phyloP scores from a whole-genome alignment of 805 yeast species.

The Candida railenensis region DNA sequence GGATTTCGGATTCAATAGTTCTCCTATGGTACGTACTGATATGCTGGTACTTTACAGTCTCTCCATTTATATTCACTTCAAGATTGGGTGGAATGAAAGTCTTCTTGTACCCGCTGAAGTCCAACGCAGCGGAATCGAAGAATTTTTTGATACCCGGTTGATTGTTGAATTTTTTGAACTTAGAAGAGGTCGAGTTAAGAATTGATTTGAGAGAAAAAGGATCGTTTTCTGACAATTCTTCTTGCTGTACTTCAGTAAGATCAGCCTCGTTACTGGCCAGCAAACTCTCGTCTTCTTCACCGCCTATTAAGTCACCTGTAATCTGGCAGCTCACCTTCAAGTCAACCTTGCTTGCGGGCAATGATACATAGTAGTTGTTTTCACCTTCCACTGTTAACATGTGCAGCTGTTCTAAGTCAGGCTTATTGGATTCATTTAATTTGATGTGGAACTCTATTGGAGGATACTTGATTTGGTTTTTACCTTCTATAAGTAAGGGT shows the following conservation, averaged over 20 bases:
- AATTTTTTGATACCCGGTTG: constrained; percentile 47
- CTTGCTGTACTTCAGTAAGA: constrained; percentile 5
- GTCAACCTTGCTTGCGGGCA: constrained; percentile 44
- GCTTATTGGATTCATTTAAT: constrained; percentile 31
- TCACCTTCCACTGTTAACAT: constrained; percentile 48
- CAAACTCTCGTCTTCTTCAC: constrained; percentile 9
- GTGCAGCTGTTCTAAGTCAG: constrained; percentile 38
- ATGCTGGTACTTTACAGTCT: constrained; percentile 43
- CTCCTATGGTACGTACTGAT: constrained; percentile 36
- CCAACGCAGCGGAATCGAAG: constrained; percentile 33
- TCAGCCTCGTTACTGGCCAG: constrained; percentile 3
- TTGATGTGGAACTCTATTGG: constrained; percentile 59
- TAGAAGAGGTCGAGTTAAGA: constrained; percentile 17
- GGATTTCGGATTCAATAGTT: constrained; percentile 34
- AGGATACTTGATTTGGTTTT: constrained; percentile 34
- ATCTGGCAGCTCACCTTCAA: constrained; percentile 42
- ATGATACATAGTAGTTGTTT: constrained; percentile 36
- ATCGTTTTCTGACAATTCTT: constrained; percentile 2
- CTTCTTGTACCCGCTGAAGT: constrained; percentile 36
- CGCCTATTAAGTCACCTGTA: constrained; percentile 30
- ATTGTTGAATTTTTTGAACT: constrained; percentile 25
- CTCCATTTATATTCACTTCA: constrained; percentile 36
- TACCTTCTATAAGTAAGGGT: constrained; percentile 30
- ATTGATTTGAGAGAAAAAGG: neutral
- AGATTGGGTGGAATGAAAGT: constrained; percentile 39